Percentiles rank a stretch among this genome's conserved stretches.
These are phyloP conservation scores for Xylaria intraflava DNA, from an alignment of 495 filamentous ascomycete species.

Conservation along the genomic window DNA sequence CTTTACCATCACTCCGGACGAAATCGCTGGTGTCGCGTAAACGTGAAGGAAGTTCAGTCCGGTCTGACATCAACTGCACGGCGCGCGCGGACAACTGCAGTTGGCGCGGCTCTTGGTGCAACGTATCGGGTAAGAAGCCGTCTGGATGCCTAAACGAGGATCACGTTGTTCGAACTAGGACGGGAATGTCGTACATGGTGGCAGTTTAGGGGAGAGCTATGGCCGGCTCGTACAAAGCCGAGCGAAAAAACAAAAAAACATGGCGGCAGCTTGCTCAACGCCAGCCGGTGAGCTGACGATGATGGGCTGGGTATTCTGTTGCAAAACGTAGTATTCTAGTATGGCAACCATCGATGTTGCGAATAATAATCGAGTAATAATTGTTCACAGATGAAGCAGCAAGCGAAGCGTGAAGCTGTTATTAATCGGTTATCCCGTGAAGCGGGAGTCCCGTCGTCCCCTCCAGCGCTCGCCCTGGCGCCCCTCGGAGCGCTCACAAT, in stretches of 20 bases:
- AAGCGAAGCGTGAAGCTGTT: background rate
- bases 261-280: background rate
- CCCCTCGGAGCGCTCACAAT: too few relatives aligned
- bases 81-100: conserved; percentile 7
- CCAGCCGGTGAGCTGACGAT: background rate
- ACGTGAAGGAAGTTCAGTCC: conserved; percentile 10
- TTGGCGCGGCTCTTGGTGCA: conserved; percentile 5
- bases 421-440: background rate
- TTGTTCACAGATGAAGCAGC: background rate
- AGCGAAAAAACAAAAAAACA: too few relatives aligned
- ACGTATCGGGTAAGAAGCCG: conserved; percentile 3
- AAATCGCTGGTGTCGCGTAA: conserved; percentile 24
- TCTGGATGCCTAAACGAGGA: conserved; percentile 11
- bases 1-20: conserved; percentile 26
- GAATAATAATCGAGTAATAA: background rate
- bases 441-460: background rate
- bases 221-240: background rate
- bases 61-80: conserved; percentile 7
- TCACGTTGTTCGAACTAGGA: background rate
- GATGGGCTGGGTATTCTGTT: background rate
- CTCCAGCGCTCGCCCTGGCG: background rate
- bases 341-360: background rate
- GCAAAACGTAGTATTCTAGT: background rate
- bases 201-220: background rate
- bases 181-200: background rate